A percentile compares a stretch with the other conserved stretches of the same genome.
phyloP scores from a whole-genome alignment of 2,329 filamentous ascomycete genomes.

The Botryotinia calthae region DNA sequence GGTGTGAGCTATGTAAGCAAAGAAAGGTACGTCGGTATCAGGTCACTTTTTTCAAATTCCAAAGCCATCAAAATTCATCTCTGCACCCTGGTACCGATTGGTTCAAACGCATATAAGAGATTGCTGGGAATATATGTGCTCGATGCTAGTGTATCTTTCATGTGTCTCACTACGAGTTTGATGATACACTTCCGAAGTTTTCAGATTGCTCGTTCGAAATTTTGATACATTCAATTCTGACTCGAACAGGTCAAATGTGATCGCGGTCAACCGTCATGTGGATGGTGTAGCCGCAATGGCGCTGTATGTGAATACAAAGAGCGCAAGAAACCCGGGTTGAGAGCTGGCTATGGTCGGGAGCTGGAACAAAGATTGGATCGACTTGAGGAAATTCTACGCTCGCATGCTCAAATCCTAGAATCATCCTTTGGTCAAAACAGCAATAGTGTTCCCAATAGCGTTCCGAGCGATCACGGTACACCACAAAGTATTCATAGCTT shows the following conservation, averaged over 20 bases:
- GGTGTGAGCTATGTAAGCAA: constrained; percentile 77
- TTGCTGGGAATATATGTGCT: neutral
- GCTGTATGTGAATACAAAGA: constrained; percentile 66
- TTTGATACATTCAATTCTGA: constrained; percentile 22
- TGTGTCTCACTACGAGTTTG: neutral
- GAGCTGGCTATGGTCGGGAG: constrained; percentile 68
- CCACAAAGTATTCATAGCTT: constrained; percentile 52
- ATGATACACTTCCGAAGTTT: neutral
- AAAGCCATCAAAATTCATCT: neutral
- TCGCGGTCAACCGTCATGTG: constrained; percentile 68
- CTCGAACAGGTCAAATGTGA: constrained; percentile 65
- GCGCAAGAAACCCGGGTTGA: constrained; percentile 62
- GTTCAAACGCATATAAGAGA: neutral
- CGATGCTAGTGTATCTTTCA: constrained; percentile 3
- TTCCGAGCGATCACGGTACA: constrained; percentile 57
- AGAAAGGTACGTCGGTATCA: constrained; percentile 58
- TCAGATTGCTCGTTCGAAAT: neutral
- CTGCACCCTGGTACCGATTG: neutral
- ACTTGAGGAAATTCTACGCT: constrained; percentile 63
- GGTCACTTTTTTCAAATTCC: neutral
- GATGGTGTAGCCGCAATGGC: constrained; percentile 64
- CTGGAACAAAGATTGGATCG: constrained; percentile 70
- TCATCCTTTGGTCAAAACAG: constrained; percentile 44
- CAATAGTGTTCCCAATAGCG: constrained; percentile 39
- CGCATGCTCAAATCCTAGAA: constrained; percentile 66